phyloP scores from a whole-genome alignment of 192 early-diverging fungal species.

The Backusella psychrophila region DNA sequence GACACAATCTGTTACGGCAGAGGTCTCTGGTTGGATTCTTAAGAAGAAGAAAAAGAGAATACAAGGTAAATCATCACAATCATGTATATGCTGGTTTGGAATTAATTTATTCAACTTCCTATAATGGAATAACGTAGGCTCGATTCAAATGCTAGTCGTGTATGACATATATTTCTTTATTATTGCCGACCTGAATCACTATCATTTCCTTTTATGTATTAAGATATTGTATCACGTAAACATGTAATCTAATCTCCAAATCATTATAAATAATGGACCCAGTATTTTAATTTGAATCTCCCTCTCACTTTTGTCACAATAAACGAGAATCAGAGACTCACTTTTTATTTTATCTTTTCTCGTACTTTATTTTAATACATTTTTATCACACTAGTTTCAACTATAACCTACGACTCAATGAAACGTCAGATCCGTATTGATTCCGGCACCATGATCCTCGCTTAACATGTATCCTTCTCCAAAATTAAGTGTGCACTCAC shows the following conservation, averaged over 20 bases:
- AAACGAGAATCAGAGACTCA: too few relatives aligned
- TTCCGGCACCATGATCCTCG: slow-evolving; percentile 67
- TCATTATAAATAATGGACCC: too few relatives aligned
- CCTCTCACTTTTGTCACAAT: too few relatives aligned
- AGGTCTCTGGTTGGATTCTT: slow-evolving; percentile 52
- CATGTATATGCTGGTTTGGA: too few relatives aligned
- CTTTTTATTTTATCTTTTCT: too few relatives aligned
- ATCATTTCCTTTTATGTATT: too few relatives aligned
- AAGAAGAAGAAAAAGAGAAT: slow-evolving; percentile 62
- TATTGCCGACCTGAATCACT: too few relatives aligned
- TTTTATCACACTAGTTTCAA: slow-evolving; percentile 37
- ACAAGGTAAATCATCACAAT: slow-evolving; percentile 39
- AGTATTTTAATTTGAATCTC: too few relatives aligned
- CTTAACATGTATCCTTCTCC: neutral
- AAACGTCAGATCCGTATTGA: slow-evolving; percentile 80
- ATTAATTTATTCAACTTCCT: slow-evolving; percentile 63
- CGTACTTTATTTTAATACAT: too few relatives aligned
- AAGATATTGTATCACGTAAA: too few relatives aligned
- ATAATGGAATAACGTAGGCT: slow-evolving; percentile 65
- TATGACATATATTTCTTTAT: too few relatives aligned
- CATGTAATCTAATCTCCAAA: too few relatives aligned
- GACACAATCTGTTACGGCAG: slow-evolving; percentile 17
- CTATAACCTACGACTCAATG: slow-evolving; percentile 58
- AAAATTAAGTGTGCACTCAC: neutral
- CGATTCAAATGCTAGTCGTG: slow-evolving; percentile 54